A percentile compares a stretch with the other conserved stretches of the same genome.
Evolutionary conservation across 1,284 basidiomycete species (phyloP).

Genomic region (Neolentinus lepideus): DNA sequence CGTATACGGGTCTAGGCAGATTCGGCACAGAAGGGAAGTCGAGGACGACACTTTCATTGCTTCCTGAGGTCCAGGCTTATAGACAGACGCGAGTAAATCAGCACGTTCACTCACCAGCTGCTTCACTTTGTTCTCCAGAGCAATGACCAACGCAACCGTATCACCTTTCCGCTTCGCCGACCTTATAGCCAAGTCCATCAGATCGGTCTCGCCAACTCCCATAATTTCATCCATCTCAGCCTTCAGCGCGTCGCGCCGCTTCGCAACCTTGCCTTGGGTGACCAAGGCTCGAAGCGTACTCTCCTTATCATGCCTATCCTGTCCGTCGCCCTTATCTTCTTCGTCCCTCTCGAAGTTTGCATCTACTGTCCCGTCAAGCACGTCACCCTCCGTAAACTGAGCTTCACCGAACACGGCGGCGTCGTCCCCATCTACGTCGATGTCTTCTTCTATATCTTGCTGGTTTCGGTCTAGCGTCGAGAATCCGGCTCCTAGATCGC

Average conservation of each 20-base stretch:
- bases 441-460: slow-evolving; percentile 66
- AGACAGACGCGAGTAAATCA: slow-evolving; percentile 4
- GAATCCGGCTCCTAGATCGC: slow-evolving; percentile 54
- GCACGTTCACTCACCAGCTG: slow-evolving; percentile 37
- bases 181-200: slow-evolving; percentile 41
- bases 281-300: slow-evolving; percentile 42
- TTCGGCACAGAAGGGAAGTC: slow-evolving; percentile 54
- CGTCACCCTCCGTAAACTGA: slow-evolving; percentile 70
- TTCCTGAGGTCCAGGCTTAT: slow-evolving; percentile 28
- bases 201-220: slow-evolving; percentile 36
- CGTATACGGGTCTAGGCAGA: slow-evolving; percentile 67
- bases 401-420: slow-evolving; percentile 53
- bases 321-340: slow-evolving; percentile 17
- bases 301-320: slow-evolving; percentile 3
- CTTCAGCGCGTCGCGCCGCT: slow-evolving; percentile 26
- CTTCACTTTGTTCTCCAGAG: slow-evolving; percentile 55
- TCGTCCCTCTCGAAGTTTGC: slow-evolving; percentile 24
- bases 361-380: slow-evolving; percentile 43
- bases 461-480: slow-evolving; percentile 45
- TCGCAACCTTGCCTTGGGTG: slow-evolving; percentile 38
- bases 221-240: slow-evolving; percentile 35
- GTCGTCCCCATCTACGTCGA: slow-evolving; percentile 76
- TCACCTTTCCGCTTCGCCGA: slow-evolving; percentile 42
- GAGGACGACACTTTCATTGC: slow-evolving; percentile 36
- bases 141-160: slow-evolving; percentile 36